These are phyloP conservation scores for Alternaria ventricosa DNA, from an alignment of 2,329 filamentous ascomycete species.

Conservation along the genomic window DNA sequence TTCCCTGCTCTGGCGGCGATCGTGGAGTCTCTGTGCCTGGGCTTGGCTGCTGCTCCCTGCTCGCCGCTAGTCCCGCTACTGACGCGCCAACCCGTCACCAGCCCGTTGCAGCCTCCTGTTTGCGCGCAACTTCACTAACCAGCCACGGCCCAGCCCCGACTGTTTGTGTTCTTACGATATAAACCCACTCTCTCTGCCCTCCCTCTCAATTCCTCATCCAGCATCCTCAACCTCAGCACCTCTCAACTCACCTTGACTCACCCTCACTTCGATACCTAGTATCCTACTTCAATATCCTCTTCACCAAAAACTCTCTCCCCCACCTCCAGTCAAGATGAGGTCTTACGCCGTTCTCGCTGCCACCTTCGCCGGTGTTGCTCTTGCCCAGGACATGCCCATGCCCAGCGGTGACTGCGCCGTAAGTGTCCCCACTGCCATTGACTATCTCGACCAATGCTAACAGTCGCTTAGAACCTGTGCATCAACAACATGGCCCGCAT, in stretches of 20 bases:
- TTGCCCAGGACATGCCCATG: constrained; percentile 40
- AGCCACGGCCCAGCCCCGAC: constrained; percentile 20
- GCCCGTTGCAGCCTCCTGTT: constrained; percentile 11
- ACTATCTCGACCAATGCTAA: constrained; percentile 12
- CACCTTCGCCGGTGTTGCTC: constrained; percentile 38
- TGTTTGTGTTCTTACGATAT: constrained; percentile 20
- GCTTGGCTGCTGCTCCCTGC: constrained; percentile 20
- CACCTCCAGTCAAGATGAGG: constrained; percentile 44
- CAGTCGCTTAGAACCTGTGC: constrained; percentile 45
- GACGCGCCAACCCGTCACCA: constrained; percentile 16
- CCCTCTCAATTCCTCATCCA: constrained; percentile 5
- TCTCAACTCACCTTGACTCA: constrained; percentile 16
- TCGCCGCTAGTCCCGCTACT: constrained; percentile 1
- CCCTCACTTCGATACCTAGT: constrained; percentile 17
- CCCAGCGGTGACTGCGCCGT: constrained; percentile 42
- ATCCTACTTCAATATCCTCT: constrained; percentile 25
- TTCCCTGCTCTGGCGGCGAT: constrained; percentile 24
- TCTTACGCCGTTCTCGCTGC: constrained; percentile 47
- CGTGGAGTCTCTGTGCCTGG: constrained; percentile 15
- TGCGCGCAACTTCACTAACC: constrained; percentile 17
- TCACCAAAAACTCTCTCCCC: constrained; percentile 10
- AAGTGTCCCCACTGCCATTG: constrained; percentile 27
- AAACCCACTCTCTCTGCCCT: constrained; percentile 15
- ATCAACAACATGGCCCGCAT: constrained; percentile 56
- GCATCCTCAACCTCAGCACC: constrained; percentile 20